Base-by-base conservation (phyloP, 2,329 filamentous ascomycete species). In the Fusarium sp. region DNA sequence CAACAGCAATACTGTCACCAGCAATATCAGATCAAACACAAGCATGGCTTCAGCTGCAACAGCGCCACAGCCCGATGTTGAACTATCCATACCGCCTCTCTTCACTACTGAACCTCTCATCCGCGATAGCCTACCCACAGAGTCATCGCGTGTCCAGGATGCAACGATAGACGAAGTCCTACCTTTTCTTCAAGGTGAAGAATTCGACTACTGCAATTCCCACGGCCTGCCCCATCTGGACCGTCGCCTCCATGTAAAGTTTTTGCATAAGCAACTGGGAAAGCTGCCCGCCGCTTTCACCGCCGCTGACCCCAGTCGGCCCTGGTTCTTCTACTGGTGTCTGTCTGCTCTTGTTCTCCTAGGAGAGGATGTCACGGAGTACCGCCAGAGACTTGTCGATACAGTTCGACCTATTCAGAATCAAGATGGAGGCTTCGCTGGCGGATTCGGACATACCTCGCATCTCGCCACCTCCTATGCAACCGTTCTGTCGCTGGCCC, bases 301-400 rank as follows among this genome's bases (percentile, higher is more conserved):
- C 59, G 88, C 87, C 54, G 89, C 95, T 75, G 96, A 99, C 85
- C 92, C 96, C 37, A 95, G 93, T 80, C 88, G 96, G 62, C 95
- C 96, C 15, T 99, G 96, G 96, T 89, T 97, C 78, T 88, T 97
- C 73, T 98, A 98, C 84, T 99, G 96, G 96, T 93, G 90, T 60
- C 86, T 98, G 60, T 90, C 92, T 38, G 94, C 90, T 5, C 86
- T 99, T 73, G 86, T 88, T 32, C 86, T 95, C 38, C 85, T 99
- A 56, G 95, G 94, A 53, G 90, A 95, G 79, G 94, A 97, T 80
- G 86, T 89, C 53, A 82, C 83, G 37, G 82, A 90, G 43, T 96
- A 94, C 81, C 89, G 92, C 63, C 85, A 92, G 73, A 87, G 88
- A 83, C 89, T 96, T 66, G 85, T 93, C 57, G 88, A 91, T 68